Evolutionary conservation across 257 asterid genomes (phyloP), one percentile per base, ranked within the genome.

Genomic region (Jaltomata sinuosa): DNA sequence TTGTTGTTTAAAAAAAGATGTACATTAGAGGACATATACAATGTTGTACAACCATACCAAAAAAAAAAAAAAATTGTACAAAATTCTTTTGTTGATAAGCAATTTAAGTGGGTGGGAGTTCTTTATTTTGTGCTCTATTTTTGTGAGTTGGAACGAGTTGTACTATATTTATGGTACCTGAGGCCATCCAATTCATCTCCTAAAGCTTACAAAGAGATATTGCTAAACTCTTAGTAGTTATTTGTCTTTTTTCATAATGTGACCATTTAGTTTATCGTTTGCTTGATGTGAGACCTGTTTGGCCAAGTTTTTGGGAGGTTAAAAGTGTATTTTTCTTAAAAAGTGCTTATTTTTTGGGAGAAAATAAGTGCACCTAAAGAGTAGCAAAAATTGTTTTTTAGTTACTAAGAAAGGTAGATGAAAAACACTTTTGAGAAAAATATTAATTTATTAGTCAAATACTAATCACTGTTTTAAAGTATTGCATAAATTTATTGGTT

Each of bases 31-130:
- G 67, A 88, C 82, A 61, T 89, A 91, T 91, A 82, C 80, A 82
- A 78, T 81, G 59, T 92, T 49, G 93, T 92, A 89, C 83, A 88
- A 90, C n/a, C n/a, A n/a, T n/a, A n/a, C n/a, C n/a, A n/a, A n/a
- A n/a, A n/a, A n/a, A n/a, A n/a, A n/a, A n/a, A n/a, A n/a, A n/a
- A n/a, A n/a, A n/a, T 92, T 49, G 93, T 92, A 89, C 83, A 88
- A 90, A 83, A 76, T 72, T 64, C 38, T 85, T 83, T 79, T 15
- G 49, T 79, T 38, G 49, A 25, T 68, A 68, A 32, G 31, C 54
- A 72, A 22, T 29, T 11, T 74, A 68, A 22, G 74, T 52, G 42
- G 53, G 22, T 40, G 11, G 29, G 32, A 40, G 62, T 55, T 52
- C 47, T 38, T 40, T 74, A 74, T 25, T 45, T 32, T 32, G 29